Percentiles rank a stretch among this genome's conserved stretches.
Conservation (phyloP, 2,329 filamentous ascomycete genomes). For the Fusarium cicatricum region DNA sequence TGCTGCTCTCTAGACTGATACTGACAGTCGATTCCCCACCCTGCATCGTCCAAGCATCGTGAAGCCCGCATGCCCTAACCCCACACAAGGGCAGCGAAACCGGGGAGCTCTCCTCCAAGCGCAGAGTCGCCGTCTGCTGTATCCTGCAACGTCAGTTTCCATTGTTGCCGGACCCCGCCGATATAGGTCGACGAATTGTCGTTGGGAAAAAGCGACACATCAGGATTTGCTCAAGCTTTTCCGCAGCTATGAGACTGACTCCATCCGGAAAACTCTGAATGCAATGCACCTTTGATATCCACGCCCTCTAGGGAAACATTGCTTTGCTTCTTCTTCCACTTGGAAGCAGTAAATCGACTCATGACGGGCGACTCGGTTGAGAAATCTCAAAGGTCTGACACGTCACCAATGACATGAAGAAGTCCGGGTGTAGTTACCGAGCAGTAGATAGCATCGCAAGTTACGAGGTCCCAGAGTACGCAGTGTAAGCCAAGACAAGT, state of each 20-base stretch:
- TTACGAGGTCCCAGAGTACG: no score
- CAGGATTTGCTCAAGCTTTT: background rate
- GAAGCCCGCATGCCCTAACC: slow-evolving; percentile 20
- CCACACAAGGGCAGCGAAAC: slow-evolving; percentile 9
- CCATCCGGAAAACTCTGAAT: slow-evolving; percentile 7
- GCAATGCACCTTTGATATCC: slow-evolving; percentile 1
- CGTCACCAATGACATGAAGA: no score
- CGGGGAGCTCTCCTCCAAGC: slow-evolving; percentile 1
- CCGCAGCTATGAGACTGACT: background rate
- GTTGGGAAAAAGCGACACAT: background rate
- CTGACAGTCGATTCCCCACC: slow-evolving; percentile 37
- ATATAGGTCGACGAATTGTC: background rate
- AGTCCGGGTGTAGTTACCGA: no score
- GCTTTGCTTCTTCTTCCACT: slow-evolving; percentile 8
- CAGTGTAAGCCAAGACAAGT: background rate
- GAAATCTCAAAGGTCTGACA: background rate
- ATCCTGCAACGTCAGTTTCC: background rate
- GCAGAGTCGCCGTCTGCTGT: slow-evolving; percentile 17
- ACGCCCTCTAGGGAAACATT: slow-evolving; percentile 1
- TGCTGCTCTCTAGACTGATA: background rate
- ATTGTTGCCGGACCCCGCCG: slow-evolving; percentile 12
- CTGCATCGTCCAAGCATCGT: slow-evolving; percentile 14
- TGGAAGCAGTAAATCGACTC: slow-evolving; percentile 1
- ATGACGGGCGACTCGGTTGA: slow-evolving; percentile 9
- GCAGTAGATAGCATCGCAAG: no score